Percentiles rank a stretch among this genome's conserved stretches.
Conservation (phyloP, 2,329 filamentous ascomycete species). For the Sordariomycetes sp. region DNA sequence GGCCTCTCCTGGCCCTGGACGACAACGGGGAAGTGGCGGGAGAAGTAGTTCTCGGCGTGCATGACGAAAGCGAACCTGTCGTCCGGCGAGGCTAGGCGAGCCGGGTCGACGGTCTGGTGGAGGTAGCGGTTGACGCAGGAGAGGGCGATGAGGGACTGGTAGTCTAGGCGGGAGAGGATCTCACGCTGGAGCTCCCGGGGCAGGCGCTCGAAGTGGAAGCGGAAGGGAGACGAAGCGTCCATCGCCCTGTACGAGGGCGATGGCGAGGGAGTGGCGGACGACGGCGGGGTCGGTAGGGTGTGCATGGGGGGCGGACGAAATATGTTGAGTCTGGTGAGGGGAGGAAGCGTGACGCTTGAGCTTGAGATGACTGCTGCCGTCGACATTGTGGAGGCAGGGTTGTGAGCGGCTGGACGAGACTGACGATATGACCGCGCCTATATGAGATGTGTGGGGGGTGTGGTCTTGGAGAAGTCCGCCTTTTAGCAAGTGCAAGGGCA, state of each 20-base stretch:
- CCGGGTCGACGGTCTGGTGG: constrained; percentile 20
- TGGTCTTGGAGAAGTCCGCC: neutral
- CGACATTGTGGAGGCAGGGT: neutral
- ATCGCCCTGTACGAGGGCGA: neutral
- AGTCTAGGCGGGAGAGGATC: constrained; percentile 24
- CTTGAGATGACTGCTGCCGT: neutral
- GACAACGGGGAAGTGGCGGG: constrained; percentile 25
- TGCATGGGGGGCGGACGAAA: neutral
- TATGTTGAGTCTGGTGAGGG: neutral
- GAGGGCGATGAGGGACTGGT: constrained; percentile 27
- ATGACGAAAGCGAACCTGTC: constrained; percentile 30
- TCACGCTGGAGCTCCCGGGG: constrained; percentile 20
- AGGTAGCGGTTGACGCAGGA: constrained; percentile 24
- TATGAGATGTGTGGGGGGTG: neutral
- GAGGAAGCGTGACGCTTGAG: neutral
- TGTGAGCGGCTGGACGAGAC: neutral
- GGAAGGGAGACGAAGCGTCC: neutral
- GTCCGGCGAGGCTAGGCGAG: constrained; percentile 18
- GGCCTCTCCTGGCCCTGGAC: constrained; percentile 24
- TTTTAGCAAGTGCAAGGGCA: neutral
- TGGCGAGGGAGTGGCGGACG: neutral
- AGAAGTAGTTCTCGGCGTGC: constrained; percentile 27
- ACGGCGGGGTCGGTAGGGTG: neutral
- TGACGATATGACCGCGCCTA: neutral
- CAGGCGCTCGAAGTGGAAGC: constrained; percentile 18